phyloP scores from a whole-genome alignment of 345 rosid genomes.

The Erysimum cheiranthoides region DNA sequence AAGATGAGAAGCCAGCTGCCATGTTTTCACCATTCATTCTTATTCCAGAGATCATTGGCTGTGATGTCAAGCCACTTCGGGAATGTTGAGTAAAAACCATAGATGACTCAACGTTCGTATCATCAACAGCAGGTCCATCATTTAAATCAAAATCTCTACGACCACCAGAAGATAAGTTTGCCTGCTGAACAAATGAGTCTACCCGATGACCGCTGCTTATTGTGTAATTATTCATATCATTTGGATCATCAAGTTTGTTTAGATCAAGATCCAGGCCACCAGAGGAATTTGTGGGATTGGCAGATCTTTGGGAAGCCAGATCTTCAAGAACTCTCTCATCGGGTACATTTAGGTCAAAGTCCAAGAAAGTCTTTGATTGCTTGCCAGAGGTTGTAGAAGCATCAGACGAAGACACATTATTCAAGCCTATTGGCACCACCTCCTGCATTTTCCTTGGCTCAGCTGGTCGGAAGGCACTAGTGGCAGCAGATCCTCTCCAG shows the following conservation, averaged over 20 bases:
- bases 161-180: constrained; percentile 42
- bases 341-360: constrained; percentile 85
- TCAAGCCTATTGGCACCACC: constrained; percentile 46
- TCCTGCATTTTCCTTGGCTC: constrained; percentile 80
- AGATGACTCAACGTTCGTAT: constrained; percentile 58
- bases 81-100: constrained; percentile 50
- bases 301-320: constrained; percentile 54
- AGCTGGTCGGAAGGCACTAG: constrained; percentile 98
- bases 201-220: constrained; percentile 48
- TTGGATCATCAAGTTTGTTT: constrained; percentile 71
- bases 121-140: constrained; percentile 79
- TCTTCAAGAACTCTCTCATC: constrained; percentile 87
- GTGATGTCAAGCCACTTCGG: constrained; percentile 56
- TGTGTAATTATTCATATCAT: constrained; percentile 53
- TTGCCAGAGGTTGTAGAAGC: constrained; percentile 47
- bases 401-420: constrained; percentile 45
- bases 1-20: constrained; percentile 62
- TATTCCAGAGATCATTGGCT: constrained; percentile 58
- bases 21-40: constrained; percentile 56
- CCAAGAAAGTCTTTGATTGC: constrained; percentile 61
- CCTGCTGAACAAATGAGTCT: constrained; percentile 49
- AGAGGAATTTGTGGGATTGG: constrained; percentile 48
- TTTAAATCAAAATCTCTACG: constrained; percentile 86
- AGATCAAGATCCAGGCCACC: constrained; percentile 90
- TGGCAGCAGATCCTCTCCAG: constrained; percentile 99